Evolutionary conservation across 225 moss, liverwort and hornwort species (phyloP).

Genomic region (Anthoceros angustus): DNA sequence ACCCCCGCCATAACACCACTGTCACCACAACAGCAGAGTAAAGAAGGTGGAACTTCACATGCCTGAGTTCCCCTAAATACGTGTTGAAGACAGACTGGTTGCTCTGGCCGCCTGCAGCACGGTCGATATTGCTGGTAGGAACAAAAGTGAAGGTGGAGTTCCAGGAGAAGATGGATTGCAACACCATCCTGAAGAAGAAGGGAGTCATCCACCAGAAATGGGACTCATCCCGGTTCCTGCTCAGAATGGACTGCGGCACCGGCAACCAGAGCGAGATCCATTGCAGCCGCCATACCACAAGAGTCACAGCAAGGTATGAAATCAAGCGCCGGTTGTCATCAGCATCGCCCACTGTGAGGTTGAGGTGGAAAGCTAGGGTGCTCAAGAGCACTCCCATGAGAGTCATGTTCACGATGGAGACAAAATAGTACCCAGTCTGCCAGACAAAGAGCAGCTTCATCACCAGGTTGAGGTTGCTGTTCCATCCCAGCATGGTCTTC

Average conservation of each 20-base stretch:
- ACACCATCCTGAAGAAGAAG: slow-evolving; percentile 20
- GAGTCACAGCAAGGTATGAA: slow-evolving; percentile 5
- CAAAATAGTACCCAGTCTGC: slow-evolving; percentile 33
- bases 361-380: slow-evolving; percentile 14
- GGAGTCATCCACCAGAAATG: slow-evolving; percentile 49
- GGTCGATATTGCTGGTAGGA: slow-evolving; percentile 28
- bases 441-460: slow-evolving; percentile 29
- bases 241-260: slow-evolving; percentile 19
- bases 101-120: slow-evolving; percentile 7
- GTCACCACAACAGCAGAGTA: background rate
- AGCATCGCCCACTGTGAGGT: slow-evolving; percentile 13
- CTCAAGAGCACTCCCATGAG: slow-evolving; percentile 15
- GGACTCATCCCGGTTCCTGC: slow-evolving; percentile 40
- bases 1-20: slow-evolving; percentile 1
- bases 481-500: slow-evolving; percentile 20
- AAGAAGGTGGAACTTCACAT: slow-evolving; percentile 17
- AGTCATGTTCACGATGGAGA: slow-evolving; percentile 23
- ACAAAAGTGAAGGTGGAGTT: slow-evolving; percentile 31
- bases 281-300: slow-evolving; percentile 19
- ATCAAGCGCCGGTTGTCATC: slow-evolving; percentile 14
- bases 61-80: slow-evolving; percentile 17
- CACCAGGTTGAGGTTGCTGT: slow-evolving; percentile 26
- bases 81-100: slow-evolving; percentile 2
- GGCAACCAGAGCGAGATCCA: slow-evolving; percentile 21
- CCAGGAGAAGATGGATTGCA: slow-evolving; percentile 12